Evolutionary conservation across 75 land plant genomes (phyloP).

Genomic region (Pinus albicaulis): DNA sequence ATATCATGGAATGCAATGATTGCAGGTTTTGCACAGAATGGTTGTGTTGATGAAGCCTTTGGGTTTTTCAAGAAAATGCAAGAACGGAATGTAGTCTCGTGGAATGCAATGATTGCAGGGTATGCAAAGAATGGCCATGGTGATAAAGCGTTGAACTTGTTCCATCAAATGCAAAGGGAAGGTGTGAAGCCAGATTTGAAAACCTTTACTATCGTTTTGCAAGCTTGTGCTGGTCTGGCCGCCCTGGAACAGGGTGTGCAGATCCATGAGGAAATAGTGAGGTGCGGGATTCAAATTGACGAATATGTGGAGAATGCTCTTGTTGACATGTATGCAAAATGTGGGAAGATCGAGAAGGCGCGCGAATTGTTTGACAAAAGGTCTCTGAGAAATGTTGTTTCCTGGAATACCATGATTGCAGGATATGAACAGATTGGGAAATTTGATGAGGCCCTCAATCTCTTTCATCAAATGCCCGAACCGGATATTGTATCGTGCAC

Average conservation of each 20-base stretch:
- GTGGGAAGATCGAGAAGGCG: conserved; percentile 10
- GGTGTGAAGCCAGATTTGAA: conserved; percentile 12
- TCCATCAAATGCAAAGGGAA: conserved; percentile 3
- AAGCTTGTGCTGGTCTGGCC: conserved; percentile 15
- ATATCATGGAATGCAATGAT: conserved; percentile 7
- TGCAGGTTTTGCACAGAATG: not conserved
- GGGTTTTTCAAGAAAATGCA: not conserved
- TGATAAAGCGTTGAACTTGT: not conserved
- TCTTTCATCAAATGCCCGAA: conserved; percentile 20
- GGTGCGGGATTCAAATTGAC: conserved; percentile 13
- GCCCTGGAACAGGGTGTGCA: not conserved
- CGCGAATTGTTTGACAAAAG: conserved; percentile 12
- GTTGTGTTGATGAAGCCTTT: not conserved
- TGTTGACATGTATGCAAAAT: conserved; percentile 13
- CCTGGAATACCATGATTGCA: conserved; percentile 19
- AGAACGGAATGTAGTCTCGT: not conserved
- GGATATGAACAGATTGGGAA: conserved; percentile 8
- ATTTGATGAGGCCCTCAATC: not conserved
- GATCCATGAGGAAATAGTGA: conserved; percentile 21
- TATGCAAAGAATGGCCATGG: not conserved
- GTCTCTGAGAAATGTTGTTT: not conserved
- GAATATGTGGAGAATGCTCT: conserved; percentile 26
- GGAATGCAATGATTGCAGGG: conserved; percentile 2
- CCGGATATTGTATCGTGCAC: conserved; percentile 18
- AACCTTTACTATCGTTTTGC: conserved; percentile 20